These are phyloP conservation scores for Ceratocystis cacaofunesta DNA, from an alignment of 2,329 filamentous ascomycete genomes.

Conservation along the genomic window DNA sequence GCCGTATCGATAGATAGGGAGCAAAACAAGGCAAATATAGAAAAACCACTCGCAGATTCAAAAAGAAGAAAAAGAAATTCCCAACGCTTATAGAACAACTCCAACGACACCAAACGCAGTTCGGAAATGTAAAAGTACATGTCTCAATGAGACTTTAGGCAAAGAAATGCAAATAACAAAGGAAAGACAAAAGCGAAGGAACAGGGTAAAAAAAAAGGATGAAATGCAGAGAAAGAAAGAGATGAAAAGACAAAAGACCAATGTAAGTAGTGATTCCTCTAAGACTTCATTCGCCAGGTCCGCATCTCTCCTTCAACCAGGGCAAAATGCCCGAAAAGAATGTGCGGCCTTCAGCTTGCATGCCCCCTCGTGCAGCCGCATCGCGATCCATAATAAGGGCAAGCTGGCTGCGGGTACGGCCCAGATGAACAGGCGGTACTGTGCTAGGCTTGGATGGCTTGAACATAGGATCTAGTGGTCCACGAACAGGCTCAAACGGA, in stretches of 20 bases:
- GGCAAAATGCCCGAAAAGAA: slow-evolving; percentile 10
- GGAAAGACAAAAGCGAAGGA: neutral
- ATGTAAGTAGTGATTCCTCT: neutral
- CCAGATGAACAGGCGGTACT: slow-evolving; percentile 33
- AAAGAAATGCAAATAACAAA: neutral
- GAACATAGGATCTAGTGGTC: slow-evolving; percentile 27
- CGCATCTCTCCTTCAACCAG: slow-evolving; percentile 1
- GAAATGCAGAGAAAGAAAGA: neutral
- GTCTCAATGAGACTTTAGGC: slow-evolving; percentile 6
- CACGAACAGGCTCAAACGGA: slow-evolving; percentile 19
- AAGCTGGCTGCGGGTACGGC: slow-evolving; percentile 46
- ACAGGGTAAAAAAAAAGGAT: neutral
- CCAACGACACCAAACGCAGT: neutral
- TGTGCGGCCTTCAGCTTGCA: neutral
- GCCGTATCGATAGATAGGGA: neutral
- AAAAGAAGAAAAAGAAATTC: neutral
- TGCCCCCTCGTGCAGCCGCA: slow-evolving; percentile 22
- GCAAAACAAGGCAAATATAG: neutral
- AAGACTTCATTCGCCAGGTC: neutral
- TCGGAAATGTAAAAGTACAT: slow-evolving; percentile 9
- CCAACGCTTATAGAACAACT: neutral
- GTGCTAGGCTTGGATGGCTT: slow-evolving; percentile 36
- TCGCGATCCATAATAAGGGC: slow-evolving; percentile 42
- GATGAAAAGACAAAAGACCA: neutral
- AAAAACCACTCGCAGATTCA: neutral